Evolutionary conservation across 257 asterid genomes (phyloP).

Genomic region (Solanum chmielewskii): DNA sequence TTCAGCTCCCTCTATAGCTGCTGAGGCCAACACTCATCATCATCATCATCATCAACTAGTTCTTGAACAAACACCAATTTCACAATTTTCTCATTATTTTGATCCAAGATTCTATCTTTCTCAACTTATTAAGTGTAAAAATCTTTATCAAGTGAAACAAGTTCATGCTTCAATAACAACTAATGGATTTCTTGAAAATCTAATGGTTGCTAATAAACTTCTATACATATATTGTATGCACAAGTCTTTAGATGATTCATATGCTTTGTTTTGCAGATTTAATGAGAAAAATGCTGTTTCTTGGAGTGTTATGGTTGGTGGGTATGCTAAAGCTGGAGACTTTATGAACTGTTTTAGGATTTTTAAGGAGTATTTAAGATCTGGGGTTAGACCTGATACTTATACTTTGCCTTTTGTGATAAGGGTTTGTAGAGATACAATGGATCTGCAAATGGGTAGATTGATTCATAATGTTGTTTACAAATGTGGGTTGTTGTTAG

Average conservation of each 20-base stretch:
- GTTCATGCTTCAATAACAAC: constrained; percentile 24
- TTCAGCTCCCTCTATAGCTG: constrained; percentile 1
- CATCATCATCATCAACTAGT: neutral
- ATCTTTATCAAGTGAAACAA: constrained; percentile 8
- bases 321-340: constrained; percentile 37
- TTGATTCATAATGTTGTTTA: constrained; percentile 26
- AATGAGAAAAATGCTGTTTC: constrained; percentile 25
- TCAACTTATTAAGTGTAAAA: constrained; percentile 13
- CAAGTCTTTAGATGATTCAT: constrained; percentile 21
- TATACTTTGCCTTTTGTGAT: constrained; percentile 43
- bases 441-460: constrained; percentile 30
- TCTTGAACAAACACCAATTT: neutral
- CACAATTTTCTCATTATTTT: neutral
- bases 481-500: constrained; percentile 26
- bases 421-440: constrained; percentile 29
- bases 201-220: constrained; percentile 20
- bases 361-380: constrained; percentile 43
- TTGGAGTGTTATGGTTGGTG: constrained; percentile 56
- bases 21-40: constrained; percentile 3
- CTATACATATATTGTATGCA: constrained; percentile 22
- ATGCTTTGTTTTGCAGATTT: constrained; percentile 24
- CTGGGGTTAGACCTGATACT: constrained; percentile 26
- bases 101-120: constrained; percentile 13
- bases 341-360: constrained; percentile 17
- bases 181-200: constrained; percentile 21